Evolutionary conservation across 768 basidiomycete species (phyloP), one percentile per base, ranked within the genome.

Genomic region (Piloderma croceum): DNA sequence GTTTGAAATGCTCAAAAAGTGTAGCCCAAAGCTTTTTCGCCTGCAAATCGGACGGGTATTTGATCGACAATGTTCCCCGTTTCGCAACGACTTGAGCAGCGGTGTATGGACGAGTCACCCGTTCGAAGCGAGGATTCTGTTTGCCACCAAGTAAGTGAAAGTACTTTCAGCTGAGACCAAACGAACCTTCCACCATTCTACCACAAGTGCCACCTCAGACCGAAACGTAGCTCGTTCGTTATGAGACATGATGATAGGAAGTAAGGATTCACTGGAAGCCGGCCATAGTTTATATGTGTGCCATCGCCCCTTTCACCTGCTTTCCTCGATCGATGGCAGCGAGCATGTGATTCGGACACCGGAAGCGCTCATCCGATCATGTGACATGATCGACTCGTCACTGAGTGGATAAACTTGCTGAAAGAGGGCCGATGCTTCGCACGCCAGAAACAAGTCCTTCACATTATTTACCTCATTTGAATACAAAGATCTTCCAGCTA

Each of bases 11-110:
- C 47, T 86, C 70, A 36, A 76, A 71, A 48, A 99, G 76, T 44
- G 84, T 58, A 6, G 60, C 54, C 71, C 77, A 94, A 25, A 96
- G 76, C 64, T 98, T 98, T 74, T 91, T 89, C 48, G 74, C 93
- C 58, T 79, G 76, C 2, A 80, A 53, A 56, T 90, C 76, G 36
- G 92, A 91, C 11, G 94, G 87, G 62, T 98, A 98, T 33, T 78
- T 68, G 48, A 92, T 83, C 7, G 75, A 71, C 39, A 99, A 64
- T 4, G 87, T 90, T 6, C 96, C 96, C 24, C 94, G 77, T 68
- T 98, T 97, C 15, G 87, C 73, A 46, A 97, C 92, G 52, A 98
- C 93, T 46, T 97, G 83, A 18, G 80, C 82, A 9, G 94, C 91
- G 34, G 86, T 83, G 68, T 97, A 99, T 4, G 92, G 93, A 18